Conservation (phyloP, 371 early-diverging fungal genomes). For the Mortierella sp. region DNA sequence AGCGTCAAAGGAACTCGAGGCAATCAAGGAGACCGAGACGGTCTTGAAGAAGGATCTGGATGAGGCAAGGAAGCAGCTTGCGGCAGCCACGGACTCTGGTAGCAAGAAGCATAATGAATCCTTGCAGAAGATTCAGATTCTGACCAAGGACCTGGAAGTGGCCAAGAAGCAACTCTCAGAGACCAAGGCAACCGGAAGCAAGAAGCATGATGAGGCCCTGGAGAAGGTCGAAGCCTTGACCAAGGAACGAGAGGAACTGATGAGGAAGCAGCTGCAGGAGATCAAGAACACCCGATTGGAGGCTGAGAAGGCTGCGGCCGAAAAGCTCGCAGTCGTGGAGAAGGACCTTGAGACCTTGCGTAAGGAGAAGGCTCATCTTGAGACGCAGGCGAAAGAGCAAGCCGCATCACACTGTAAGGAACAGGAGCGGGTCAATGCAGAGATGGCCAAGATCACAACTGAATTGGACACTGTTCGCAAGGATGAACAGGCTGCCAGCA, state of each 20-base stretch:
- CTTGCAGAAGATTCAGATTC: not conserved
- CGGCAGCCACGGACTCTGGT: slow-evolving; percentile 4
- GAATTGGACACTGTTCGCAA: slow-evolving; percentile 19
- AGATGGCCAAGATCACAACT: slow-evolving; percentile 4
- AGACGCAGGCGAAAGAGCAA: slow-evolving; percentile 22
- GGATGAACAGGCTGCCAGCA: slow-evolving; percentile 12
- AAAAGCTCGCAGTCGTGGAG: slow-evolving; percentile 24
- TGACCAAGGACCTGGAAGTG: slow-evolving; percentile 54
- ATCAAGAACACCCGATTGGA: slow-evolving; percentile 7
- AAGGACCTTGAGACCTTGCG: slow-evolving; percentile 22
- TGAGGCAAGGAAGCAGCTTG: slow-evolving; percentile 25
- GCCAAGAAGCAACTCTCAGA: slow-evolving; percentile 18
- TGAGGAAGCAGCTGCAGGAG: slow-evolving; percentile 7
- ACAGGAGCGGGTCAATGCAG: slow-evolving; percentile 8
- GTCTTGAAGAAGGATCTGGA: slow-evolving; percentile 49
- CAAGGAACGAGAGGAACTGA: slow-evolving; percentile 56
- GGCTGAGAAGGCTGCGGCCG: slow-evolving; percentile 39
- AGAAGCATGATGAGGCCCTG: slow-evolving; percentile 29
- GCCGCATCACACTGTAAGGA: slow-evolving; percentile 13
- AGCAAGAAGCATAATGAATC: slow-evolving; percentile 30
- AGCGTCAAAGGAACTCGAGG: slow-evolving; percentile 10
- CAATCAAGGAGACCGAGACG: slow-evolving; percentile 34
- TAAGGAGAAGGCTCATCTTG: slow-evolving; percentile 23
- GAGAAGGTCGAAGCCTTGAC: slow-evolving; percentile 31
- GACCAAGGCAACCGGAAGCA: slow-evolving; percentile 7